Evolutionary conservation across 495 filamentous ascomycete species (phyloP).

Genomic region (Hypoxylon intermedium): DNA sequence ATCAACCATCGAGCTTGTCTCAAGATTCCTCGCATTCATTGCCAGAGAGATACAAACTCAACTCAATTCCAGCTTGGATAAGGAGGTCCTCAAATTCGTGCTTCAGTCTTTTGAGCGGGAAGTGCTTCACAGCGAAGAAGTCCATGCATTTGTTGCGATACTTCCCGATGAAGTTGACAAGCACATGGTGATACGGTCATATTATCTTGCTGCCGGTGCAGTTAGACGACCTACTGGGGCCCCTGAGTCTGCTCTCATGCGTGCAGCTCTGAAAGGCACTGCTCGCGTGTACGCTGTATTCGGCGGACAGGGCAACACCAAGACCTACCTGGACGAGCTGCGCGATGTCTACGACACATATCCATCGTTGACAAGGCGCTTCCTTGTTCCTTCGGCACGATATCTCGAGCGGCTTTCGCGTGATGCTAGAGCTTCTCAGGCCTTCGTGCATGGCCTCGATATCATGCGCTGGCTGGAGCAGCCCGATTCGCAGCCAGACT

Average conservation of each 20-base stretch:
- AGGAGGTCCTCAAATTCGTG: conserved; percentile 76
- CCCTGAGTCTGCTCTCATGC: conserved; percentile 82
- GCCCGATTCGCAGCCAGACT: conserved; percentile 78
- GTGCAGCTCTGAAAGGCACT: conserved; percentile 72
- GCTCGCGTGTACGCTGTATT: conserved; percentile 81
- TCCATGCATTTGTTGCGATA: conserved; percentile 76
- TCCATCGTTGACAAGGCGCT: conserved; percentile 74
- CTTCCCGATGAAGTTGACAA: conserved; percentile 79
- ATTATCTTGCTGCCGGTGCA: conserved; percentile 79
- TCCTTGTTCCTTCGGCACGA: conserved; percentile 71
- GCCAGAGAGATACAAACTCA: conserved; percentile 76
- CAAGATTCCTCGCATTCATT: conserved; percentile 78
- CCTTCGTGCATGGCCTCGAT: conserved; percentile 84
- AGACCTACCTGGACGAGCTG: conserved; percentile 89
- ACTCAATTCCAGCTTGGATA: conserved; percentile 74
- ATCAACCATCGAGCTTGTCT: conserved; percentile 78
- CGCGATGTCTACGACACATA: conserved; percentile 81
- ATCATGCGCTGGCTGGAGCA: conserved; percentile 83
- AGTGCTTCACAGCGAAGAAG: conserved; percentile 82
- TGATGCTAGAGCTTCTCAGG: conserved; percentile 80
- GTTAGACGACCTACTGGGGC: conserved; percentile 72
- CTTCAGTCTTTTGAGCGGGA: conserved; percentile 83
- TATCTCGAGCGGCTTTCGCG: conserved; percentile 73
- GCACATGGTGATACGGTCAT: conserved; percentile 72
- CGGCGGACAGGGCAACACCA: conserved; percentile 88